Percentiles rank a stretch among this genome's conserved stretches.
These are phyloP conservation scores for Clavispora asparagi DNA, from an alignment of 805 yeast genomes.

Conservation along the genomic window DNA sequence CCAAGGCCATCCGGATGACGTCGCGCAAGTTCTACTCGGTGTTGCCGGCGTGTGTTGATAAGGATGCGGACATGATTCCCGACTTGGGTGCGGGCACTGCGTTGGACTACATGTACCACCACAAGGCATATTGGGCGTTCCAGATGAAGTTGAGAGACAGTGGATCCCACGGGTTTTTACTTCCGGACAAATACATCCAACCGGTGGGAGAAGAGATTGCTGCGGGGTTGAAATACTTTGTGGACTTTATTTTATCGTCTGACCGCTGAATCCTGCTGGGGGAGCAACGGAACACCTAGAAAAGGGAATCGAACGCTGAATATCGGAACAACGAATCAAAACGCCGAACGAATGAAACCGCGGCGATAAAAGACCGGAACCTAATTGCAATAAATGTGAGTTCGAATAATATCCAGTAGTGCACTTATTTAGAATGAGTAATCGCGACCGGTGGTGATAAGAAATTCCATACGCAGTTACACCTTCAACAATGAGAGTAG, in stretches of 20 bases:
- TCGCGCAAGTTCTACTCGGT: slow-evolving; percentile 67
- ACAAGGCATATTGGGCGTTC: slow-evolving; percentile 78
- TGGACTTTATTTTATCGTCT: slow-evolving; percentile 29
- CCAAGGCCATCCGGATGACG: slow-evolving; percentile 62
- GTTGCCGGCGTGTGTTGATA: slow-evolving; percentile 72
- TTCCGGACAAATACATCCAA: slow-evolving; percentile 62
- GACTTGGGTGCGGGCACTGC: slow-evolving; percentile 77
- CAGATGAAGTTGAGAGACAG: slow-evolving; percentile 78
- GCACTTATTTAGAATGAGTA: too few relatives aligned
- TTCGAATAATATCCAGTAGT: background rate
- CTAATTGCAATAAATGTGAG: too few relatives aligned
- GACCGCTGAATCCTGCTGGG: slow-evolving; percentile 9
- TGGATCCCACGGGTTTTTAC: slow-evolving; percentile 76
- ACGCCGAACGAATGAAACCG: too few relatives aligned
- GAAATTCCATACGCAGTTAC: background rate
- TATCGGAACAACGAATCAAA: too few relatives aligned
- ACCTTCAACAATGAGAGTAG: slow-evolving; percentile 63
- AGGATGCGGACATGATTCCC: slow-evolving; percentile 68
- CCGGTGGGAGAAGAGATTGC: slow-evolving; percentile 78
- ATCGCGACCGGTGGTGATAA: background rate
- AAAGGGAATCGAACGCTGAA: too few relatives aligned
- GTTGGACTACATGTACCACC: slow-evolving; percentile 79
- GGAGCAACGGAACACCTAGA: too few relatives aligned
- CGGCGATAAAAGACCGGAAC: too few relatives aligned
- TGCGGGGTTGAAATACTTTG: slow-evolving; percentile 63